Base-by-base conservation (phyloP, 129 eudicot species). In the Helianthus tuberosus region DNA sequence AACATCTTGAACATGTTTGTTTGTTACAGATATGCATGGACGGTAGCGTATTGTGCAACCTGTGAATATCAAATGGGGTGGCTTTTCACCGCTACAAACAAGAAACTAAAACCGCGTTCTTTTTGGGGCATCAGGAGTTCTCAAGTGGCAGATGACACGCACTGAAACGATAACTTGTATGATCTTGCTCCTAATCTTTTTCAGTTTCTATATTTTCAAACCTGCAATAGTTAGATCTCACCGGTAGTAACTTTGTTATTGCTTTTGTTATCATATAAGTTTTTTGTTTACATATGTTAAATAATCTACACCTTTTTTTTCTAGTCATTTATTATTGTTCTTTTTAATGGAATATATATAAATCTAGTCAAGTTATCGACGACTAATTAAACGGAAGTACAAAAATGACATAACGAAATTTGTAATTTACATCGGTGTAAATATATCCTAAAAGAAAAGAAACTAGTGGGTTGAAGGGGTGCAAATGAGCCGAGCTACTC, bases 31-130 rank as follows among this genome's bases (percentile, higher is more conserved):
- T 94, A 91, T 84, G 97, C 99, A 35, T 94, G 99, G 99, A 91
- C 96, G 1, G 77, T 91, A 74, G 96, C 93, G 8, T 86, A 88
- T 70, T 94, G 99, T 80, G 87, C 87, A 46, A 83, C 84, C 2
- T 94, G 99, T 80, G 96, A 86, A 75, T 68, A 83, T 55, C 97
- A 91, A 59, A 76, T 94, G 99, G 99, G 99, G 27, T 94, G 97
- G 99, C 85, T 83, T 66, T 94, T 94, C 63, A 86, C 96, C 0
- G 89, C 97, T 12, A 86, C 87, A 35, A 81, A 72, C 55, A 86
- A 81, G 88, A 85, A 85, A 71, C 47, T 88, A 76, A 83, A 83
- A 66, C 99, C 97, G 1, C 82, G 77, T 41, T 84, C 97, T 5
- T 94, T 94, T 82, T 94, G 93, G 93, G 99, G 90, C 12, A 83